phyloP scores from a whole-genome alignment of 169 alveolate species.

The Eimeria sp. region DNA sequence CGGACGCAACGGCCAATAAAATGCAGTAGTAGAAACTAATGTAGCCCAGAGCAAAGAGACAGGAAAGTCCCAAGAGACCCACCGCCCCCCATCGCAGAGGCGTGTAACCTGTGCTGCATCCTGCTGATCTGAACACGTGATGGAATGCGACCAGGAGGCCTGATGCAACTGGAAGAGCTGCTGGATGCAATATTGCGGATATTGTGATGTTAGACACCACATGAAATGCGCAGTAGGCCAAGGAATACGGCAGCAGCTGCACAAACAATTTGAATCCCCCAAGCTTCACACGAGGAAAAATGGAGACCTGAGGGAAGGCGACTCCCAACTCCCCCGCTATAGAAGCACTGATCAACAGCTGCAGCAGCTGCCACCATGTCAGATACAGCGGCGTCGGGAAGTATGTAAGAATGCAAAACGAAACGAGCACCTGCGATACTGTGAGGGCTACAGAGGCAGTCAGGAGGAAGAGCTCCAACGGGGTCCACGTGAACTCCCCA shows the following conservation, averaged over 20 bases:
- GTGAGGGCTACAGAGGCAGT: conserved; percentile 58
- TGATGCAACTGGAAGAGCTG: conserved; percentile 67
- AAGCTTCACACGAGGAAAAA: conserved; percentile 35
- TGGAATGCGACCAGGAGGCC: conserved; percentile 65
- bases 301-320: conserved; percentile 39
- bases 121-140: conserved; percentile 38
- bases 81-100: conserved; percentile 69
- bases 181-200: conserved; percentile 30
- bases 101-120: conserved; percentile 17
- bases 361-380: conserved; percentile 80
- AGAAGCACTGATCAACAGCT: conserved; percentile 50
- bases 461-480: conserved; percentile 20
- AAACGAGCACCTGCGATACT: conserved; percentile 67
- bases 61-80: conserved; percentile 48
- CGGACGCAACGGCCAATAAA: conserved; percentile 5
- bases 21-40: conserved; percentile 39
- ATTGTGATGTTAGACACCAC: conserved; percentile 35
- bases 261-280: conserved; percentile 12
- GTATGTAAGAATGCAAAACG: conserved; percentile 46
- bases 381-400: conserved; percentile 72
- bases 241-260: conserved; percentile 74
- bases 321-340: conserved; percentile 75
- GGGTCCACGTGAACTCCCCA: conserved; percentile 46
- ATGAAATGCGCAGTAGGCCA: conserved; percentile 70
- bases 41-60: conserved; percentile 16